Percentiles rank a stretch among this genome's conserved stretches.
These are phyloP conservation scores for Trichoderma sp. DNA, from an alignment of 2,329 filamentous ascomycete genomes.

Conservation along the genomic window DNA sequence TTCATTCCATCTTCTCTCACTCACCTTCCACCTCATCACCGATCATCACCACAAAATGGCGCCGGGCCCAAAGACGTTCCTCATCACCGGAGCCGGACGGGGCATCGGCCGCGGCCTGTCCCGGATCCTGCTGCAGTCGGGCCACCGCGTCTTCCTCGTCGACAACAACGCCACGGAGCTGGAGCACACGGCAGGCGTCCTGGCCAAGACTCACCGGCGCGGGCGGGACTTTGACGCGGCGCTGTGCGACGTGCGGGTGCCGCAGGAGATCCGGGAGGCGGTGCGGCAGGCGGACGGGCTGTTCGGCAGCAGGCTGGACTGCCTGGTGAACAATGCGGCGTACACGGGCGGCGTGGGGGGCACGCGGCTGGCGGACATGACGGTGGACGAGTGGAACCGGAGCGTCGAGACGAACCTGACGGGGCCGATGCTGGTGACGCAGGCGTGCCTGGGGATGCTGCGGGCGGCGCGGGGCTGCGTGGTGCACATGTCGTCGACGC, in stretches of 20 bases:
- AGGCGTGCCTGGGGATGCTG: slow-evolving; percentile 37
- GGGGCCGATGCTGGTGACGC: slow-evolving; percentile 39
- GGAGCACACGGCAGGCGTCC: slow-evolving; percentile 38
- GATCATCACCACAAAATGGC: slow-evolving; percentile 9
- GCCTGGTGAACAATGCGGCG: slow-evolving; percentile 48
- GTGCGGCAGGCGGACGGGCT: slow-evolving; percentile 37
- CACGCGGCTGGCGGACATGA: slow-evolving; percentile 37
- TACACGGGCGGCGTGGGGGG: slow-evolving; percentile 42
- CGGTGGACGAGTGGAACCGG: slow-evolving; percentile 44
- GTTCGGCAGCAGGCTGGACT: slow-evolving; percentile 44
- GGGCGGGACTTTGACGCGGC: slow-evolving; percentile 33
- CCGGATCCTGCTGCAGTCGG: slow-evolving; percentile 41
- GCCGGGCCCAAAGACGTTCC: slow-evolving; percentile 30
- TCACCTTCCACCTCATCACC: background rate
- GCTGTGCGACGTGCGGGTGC: slow-evolving; percentile 40
- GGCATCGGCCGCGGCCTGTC: slow-evolving; percentile 34
- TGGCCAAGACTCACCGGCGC: slow-evolving; percentile 30
- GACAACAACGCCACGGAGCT: slow-evolving; percentile 45
- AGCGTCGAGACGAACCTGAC: slow-evolving; percentile 45
- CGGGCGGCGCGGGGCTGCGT: slow-evolving; percentile 37
- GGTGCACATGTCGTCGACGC: slow-evolving; percentile 54
- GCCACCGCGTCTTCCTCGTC: slow-evolving; percentile 46
- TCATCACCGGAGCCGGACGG: slow-evolving; percentile 34
- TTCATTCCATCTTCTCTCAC: background rate
- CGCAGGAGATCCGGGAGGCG: slow-evolving; percentile 38